phyloP scores from a whole-genome alignment of 1,284 basidiomycete species.

The Cutaneotrichosporon sp. region DNA sequence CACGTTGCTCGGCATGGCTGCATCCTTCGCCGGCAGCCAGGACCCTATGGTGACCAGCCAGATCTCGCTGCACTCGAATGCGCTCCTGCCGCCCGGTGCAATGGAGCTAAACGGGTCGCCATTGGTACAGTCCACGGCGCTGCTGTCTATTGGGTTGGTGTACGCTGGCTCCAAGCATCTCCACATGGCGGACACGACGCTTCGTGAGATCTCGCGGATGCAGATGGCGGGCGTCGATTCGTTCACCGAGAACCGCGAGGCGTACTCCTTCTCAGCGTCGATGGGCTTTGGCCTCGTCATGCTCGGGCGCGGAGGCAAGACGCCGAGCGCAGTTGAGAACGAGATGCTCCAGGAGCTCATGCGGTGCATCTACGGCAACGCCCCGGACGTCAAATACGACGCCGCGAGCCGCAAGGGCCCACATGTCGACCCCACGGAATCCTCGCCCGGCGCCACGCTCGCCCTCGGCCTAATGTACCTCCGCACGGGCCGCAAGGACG shows the following conservation, averaged over 20 bases:
- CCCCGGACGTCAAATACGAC: conserved; percentile 23
- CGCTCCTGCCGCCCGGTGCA: conserved; percentile 79
- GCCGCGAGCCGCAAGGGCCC: conserved; percentile 12
- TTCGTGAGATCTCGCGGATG: conserved; percentile 75
- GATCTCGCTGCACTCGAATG: conserved; percentile 87
- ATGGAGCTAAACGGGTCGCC: conserved; percentile 87
- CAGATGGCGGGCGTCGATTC: conserved; percentile 76
- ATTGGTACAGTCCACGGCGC: conserved; percentile 83
- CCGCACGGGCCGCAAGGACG: conserved; percentile 74
- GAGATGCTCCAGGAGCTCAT: conserved; percentile 66
- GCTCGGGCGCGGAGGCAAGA: conserved; percentile 74
- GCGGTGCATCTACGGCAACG: conserved; percentile 70
- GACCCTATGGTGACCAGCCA: conserved; percentile 87
- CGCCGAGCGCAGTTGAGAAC: conserved; percentile 62
- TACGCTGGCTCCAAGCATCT: conserved; percentile 85
- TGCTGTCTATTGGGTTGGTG: conserved; percentile 84
- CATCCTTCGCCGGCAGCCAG: conserved; percentile 83
- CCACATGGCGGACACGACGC: conserved; percentile 86
- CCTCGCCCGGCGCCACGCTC: conserved; percentile 84
- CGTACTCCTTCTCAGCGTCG: conserved; percentile 85
- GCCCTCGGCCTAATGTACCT: conserved; percentile 92
- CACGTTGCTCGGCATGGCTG: conserved; percentile 84
- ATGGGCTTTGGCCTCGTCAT: conserved; percentile 94
- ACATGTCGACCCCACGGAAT: conserved; percentile 75
- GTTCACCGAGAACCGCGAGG: conserved; percentile 80